These are phyloP conservation scores for Rhodomyrtus psidioides DNA, from an alignment of 441 rosid species.

Conservation along the genomic window DNA sequence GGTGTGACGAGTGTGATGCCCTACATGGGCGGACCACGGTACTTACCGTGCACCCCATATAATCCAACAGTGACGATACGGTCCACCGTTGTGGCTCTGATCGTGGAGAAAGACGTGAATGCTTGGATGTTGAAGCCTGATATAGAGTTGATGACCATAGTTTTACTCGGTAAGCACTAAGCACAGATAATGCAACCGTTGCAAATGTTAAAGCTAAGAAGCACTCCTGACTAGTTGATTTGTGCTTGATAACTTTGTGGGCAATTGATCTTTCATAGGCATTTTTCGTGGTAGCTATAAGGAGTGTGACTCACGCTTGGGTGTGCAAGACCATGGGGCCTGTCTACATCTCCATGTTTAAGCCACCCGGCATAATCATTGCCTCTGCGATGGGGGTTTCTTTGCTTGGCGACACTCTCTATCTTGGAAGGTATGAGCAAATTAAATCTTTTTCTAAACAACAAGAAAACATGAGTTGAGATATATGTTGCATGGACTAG, in stretches of 20 bases:
- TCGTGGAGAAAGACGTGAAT: constrained; percentile 12
- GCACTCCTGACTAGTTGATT: not conserved
- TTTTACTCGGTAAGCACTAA: constrained; percentile 12
- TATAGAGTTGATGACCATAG: constrained; percentile 16
- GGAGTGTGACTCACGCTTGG: constrained; percentile 16
- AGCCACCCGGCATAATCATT: constrained; percentile 39
- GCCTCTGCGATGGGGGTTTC: constrained; percentile 28
- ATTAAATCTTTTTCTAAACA: not conserved
- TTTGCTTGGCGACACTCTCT: constrained; percentile 41
- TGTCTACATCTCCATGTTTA: constrained; percentile 37
- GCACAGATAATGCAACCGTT: not conserved
- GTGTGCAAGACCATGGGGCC: constrained; percentile 38
- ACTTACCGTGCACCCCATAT: too few species aligned
- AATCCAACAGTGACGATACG: too few species aligned
- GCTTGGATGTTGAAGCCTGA: constrained; percentile 24
- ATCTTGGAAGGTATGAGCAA: constrained; percentile 36
- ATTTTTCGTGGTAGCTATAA: constrained; percentile 17
- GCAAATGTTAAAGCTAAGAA: not conserved
- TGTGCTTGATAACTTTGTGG: not conserved
- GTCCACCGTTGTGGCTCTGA: constrained; percentile 10
- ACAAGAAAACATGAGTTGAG: not conserved
- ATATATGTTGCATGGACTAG: not conserved
- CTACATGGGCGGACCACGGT: too few species aligned
- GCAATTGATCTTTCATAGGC: not conserved
- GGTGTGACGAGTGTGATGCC: too few species aligned